phyloP scores from a whole-genome alignment of 1,284 basidiomycete genomes.

The Tremellales sp. region DNA sequence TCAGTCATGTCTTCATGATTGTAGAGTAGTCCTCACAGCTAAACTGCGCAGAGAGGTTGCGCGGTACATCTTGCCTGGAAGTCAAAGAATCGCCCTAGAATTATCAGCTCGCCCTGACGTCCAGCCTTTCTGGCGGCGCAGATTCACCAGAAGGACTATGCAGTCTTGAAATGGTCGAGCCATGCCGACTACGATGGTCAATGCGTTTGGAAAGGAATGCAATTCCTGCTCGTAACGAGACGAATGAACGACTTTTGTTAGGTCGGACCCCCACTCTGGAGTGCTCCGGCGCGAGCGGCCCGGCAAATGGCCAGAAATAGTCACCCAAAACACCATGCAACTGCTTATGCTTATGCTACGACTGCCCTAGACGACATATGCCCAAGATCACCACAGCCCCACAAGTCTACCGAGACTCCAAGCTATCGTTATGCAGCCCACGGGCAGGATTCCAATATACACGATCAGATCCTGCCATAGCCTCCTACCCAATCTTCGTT shows the following conservation, averaged over 20 bases:
- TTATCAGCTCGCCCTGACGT: too few relatives aligned
- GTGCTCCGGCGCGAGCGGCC: too few relatives aligned
- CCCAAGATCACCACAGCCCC: conserved; percentile 33
- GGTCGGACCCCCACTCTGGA: too few relatives aligned
- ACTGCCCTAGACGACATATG: neutral
- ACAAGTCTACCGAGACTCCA: conserved; percentile 44
- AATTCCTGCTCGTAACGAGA: too few relatives aligned
- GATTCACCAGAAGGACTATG: conserved; percentile 9
- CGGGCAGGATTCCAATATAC: conserved; percentile 47
- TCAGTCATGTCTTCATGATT: neutral
- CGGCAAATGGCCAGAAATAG: too few relatives aligned
- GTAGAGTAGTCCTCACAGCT: conserved; percentile 7
- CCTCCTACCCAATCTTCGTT: conserved; percentile 42
- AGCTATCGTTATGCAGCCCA: conserved; percentile 33
- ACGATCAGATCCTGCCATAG: conserved; percentile 51
- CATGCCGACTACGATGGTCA: too few relatives aligned
- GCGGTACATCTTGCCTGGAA: conserved; percentile 16
- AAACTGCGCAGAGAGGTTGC: conserved; percentile 15
- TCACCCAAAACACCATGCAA: too few relatives aligned
- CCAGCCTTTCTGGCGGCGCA: too few relatives aligned
- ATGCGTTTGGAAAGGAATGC: too few relatives aligned
- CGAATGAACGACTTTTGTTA: too few relatives aligned
- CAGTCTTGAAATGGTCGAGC: conserved; percentile 8
- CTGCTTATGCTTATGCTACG: neutral
- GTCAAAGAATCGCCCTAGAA: conserved; percentile 26